A percentile compares a stretch with the other conserved stretches of the same genome.
These are phyloP conservation scores for Solanum hybrid DNA, from an alignment of 305 asterid species.

Conservation along the genomic window DNA sequence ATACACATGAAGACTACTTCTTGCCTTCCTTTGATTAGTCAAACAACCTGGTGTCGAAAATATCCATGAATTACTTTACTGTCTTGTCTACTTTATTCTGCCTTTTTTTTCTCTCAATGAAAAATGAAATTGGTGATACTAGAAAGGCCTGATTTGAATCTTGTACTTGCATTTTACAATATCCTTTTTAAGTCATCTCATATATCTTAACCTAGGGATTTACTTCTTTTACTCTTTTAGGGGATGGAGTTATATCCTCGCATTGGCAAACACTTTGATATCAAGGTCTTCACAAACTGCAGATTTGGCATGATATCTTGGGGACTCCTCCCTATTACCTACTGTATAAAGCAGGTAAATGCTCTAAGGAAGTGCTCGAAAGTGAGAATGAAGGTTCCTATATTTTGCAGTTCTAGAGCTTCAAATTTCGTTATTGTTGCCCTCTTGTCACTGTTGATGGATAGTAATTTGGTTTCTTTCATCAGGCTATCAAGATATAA, in stretches of 20 bases:
- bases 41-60: not conserved
- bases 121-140: not conserved
- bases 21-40: not conserved
- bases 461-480: not conserved
- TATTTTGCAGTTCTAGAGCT: not conserved
- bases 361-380: not conserved
- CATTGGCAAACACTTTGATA: slow-evolving; percentile 82
- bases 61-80: not conserved
- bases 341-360: slow-evolving; percentile 88
- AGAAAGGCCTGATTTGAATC: not conserved
- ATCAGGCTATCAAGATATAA: not conserved
- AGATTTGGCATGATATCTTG: slow-evolving; percentile 98
- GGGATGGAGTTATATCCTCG: slow-evolving; percentile 99
- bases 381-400: not conserved
- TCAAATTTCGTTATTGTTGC: not conserved
- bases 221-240: slow-evolving; percentile 26
- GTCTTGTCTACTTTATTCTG: not conserved
- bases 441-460: not conserved
- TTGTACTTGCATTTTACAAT: not conserved
- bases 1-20: not conserved
- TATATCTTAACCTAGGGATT: not conserved
- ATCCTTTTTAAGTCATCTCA: not conserved
- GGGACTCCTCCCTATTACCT: slow-evolving; percentile 92
- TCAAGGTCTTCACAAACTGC: slow-evolving; percentile 93
- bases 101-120: not conserved